Evolutionary conservation across 1,284 basidiomycete genomes (phyloP).

Genomic region (Megacollybia platyphylla): DNA sequence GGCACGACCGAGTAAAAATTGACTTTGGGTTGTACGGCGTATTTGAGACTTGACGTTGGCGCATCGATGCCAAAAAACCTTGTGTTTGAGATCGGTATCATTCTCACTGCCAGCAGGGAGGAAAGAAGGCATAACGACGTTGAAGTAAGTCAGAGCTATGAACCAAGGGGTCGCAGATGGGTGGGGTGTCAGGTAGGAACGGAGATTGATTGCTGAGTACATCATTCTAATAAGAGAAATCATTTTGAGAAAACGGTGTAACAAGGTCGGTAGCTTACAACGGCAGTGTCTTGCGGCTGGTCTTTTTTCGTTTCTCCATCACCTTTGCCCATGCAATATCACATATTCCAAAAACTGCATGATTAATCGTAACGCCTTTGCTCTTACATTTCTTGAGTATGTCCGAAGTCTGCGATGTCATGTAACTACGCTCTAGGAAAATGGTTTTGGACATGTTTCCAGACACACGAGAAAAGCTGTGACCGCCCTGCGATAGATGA

Average conservation of each 20-base stretch:
- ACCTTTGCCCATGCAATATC: constrained; percentile 29
- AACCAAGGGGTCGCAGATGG: constrained; percentile 25
- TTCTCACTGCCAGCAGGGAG: constrained; percentile 12
- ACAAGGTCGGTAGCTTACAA: constrained; percentile 15
- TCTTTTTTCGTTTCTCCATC: constrained; percentile 5
- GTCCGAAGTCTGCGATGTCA: constrained; percentile 16
- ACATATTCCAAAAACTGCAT: constrained; percentile 31
- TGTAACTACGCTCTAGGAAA: constrained; percentile 21
- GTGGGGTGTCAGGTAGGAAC: constrained; percentile 21
- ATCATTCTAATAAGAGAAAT: constrained; percentile 22
- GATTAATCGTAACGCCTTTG: constrained; percentile 34
- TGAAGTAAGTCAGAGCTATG: constrained; percentile 38
- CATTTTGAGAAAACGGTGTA: constrained; percentile 2
- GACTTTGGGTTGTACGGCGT: constrained; percentile 22
- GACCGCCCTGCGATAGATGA: constrained; percentile 20
- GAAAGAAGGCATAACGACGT: constrained; percentile 35
- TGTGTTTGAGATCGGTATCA: constrained; percentile 6
- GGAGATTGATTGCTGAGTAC: constrained; percentile 36
- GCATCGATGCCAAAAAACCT: constrained; percentile 33
- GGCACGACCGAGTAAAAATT: constrained; percentile 24
- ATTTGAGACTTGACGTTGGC: constrained; percentile 26
- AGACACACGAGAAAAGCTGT: constrained; percentile 21
- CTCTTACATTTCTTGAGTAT: constrained; percentile 27
- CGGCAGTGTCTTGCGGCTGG: constrained; percentile 17
- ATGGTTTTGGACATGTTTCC: constrained; percentile 19